These are phyloP conservation scores for Papiliotrema nemorosa DNA, from an alignment of 1,284 basidiomycete species.

Conservation along the genomic window DNA sequence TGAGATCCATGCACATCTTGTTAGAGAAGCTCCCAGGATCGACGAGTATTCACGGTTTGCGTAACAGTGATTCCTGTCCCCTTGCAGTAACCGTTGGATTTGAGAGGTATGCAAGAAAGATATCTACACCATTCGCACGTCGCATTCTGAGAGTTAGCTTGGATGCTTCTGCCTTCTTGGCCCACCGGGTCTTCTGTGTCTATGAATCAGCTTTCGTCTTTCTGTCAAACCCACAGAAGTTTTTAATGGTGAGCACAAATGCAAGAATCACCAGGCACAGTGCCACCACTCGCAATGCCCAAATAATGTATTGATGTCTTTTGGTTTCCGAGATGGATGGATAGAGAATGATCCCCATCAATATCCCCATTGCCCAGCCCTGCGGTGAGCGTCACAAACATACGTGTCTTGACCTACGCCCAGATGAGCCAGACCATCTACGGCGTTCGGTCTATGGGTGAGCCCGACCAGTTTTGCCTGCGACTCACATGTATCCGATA, in stretches of 20 bases:
- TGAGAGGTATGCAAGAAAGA: constrained; percentile 77
- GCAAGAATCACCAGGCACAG: constrained; percentile 71
- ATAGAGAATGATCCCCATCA: constrained; percentile 73
- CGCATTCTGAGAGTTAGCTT: constrained; percentile 37
- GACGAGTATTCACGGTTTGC: constrained; percentile 4
- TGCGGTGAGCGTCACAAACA: not conserved
- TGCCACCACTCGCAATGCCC: constrained; percentile 68
- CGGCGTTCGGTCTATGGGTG: constrained; percentile 34
- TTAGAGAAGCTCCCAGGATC: constrained; percentile 9
- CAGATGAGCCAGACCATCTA: constrained; percentile 51
- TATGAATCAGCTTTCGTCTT: constrained; percentile 4
- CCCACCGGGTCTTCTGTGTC: constrained; percentile 38
- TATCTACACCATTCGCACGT: constrained; percentile 89
- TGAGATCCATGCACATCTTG: no score
- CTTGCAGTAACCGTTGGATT: constrained; percentile 70
- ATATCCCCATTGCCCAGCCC: constrained; percentile 64
- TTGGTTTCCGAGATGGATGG: constrained; percentile 79
- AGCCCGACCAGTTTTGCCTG: not conserved
- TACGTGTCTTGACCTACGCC: constrained; percentile 33
- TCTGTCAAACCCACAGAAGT: constrained; percentile 60
- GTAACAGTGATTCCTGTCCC: constrained; percentile 50
- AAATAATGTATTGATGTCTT: constrained; percentile 69
- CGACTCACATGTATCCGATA: constrained; percentile 66
- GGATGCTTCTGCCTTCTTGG: not conserved
- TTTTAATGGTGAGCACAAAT: constrained; percentile 75